These are phyloP conservation scores for Malus hybrid DNA, from an alignment of 331 rosid species.

Conservation along the genomic window DNA sequence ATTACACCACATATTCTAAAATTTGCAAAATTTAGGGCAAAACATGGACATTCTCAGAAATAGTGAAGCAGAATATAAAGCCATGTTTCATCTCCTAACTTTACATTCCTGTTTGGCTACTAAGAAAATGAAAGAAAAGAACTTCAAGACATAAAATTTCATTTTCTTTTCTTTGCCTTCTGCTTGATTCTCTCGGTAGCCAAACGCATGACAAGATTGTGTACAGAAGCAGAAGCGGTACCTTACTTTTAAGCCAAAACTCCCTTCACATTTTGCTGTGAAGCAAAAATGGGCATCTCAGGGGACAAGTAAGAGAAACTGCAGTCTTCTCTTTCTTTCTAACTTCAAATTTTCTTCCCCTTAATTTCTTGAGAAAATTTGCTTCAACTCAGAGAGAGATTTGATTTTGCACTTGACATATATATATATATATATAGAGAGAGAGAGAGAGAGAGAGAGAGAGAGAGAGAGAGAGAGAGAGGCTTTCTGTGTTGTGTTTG, in stretches of 20 bases:
- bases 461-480: not conserved
- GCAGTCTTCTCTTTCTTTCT: not conserved
- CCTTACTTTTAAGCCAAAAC: not conserved
- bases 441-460: not conserved
- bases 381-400: conserved; percentile 7
- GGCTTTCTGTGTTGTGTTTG: not conserved
- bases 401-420: not conserved
- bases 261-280: conserved; percentile 23
- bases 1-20: not conserved
- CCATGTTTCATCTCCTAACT: not conserved
- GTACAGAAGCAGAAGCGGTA: not conserved
- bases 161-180: not conserved
- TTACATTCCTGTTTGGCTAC: conserved; percentile 2
- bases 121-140: not conserved
- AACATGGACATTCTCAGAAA: not conserved
- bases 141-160: not conserved
- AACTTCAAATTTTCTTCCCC: not conserved
- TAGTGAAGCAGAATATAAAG: not conserved
- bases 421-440: too few relatives aligned
- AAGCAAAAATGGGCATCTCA: not conserved
- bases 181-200: conserved; percentile 19
- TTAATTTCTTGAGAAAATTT: not conserved
- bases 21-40: not conserved
- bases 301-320: not conserved
- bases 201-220: conserved; percentile 6